A percentile compares a stretch with the other conserved stretches of the same genome.
These are phyloP conservation scores for Cochlearia excelsa DNA, from an alignment of 345 rosid genomes.

Conservation along the genomic window DNA sequence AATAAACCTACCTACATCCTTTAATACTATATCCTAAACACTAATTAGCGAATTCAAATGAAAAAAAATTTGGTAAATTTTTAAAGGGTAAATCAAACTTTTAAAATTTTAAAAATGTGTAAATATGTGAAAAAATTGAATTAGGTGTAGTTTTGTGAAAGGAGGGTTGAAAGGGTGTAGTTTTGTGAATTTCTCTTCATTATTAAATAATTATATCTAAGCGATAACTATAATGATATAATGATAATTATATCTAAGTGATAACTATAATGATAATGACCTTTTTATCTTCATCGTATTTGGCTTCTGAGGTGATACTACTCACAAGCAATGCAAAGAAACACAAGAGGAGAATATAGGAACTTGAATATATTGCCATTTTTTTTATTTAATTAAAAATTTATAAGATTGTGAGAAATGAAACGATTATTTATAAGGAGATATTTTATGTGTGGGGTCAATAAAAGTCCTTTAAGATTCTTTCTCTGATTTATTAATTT, in stretches of 20 bases:
- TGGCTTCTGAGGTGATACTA: constrained; percentile 2
- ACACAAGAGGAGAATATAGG: constrained; percentile 23
- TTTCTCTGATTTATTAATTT: constrained; percentile 4
- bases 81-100: too few species aligned
- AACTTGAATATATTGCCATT: constrained; percentile 16
- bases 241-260: neutral
- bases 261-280: neutral
- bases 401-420: neutral
- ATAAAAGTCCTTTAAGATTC: constrained; percentile 3
- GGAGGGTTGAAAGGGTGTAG: too few species aligned
- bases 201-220: neutral
- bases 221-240: neutral
- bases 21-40: too few species aligned
- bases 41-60: too few species aligned
- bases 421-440: constrained; percentile 18
- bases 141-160: too few species aligned
- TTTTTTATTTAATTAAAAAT: neutral
- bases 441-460: neutral
- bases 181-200: too few species aligned
- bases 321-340: constrained; percentile 22
- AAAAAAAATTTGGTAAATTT: too few species aligned
- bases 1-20: too few species aligned
- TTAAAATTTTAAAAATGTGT: too few species aligned
- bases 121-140: too few species aligned
- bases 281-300: constrained; percentile 29